These are phyloP conservation scores for Trichoderma cornu-damae DNA, from an alignment of 2,329 filamentous ascomycete genomes.

Conservation along the genomic window DNA sequence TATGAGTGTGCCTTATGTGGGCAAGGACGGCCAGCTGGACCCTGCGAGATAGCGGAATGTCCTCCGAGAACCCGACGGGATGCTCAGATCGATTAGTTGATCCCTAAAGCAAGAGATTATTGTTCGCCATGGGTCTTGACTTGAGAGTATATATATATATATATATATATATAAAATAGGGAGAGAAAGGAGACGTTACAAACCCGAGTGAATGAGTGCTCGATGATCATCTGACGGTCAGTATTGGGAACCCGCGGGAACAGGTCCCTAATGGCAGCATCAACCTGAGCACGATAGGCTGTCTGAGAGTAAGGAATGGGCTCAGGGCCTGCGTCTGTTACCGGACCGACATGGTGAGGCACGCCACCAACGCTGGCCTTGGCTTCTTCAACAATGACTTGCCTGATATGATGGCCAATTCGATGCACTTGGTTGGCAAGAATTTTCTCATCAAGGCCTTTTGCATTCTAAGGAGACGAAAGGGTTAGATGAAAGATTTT, in stretches of 20 bases:
- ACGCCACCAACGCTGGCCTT: constrained; percentile 28
- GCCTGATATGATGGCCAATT: constrained; percentile 55
- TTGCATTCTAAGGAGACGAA: constrained; percentile 27
- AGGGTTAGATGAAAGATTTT: background rate
- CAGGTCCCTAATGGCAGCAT: constrained; percentile 57
- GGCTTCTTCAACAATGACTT: constrained; percentile 55
- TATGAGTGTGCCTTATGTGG: constrained; percentile 63
- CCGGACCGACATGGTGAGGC: constrained; percentile 22
- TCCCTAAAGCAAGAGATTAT: constrained; percentile 37
- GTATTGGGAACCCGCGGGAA: constrained; percentile 62
- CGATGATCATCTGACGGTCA: constrained; percentile 57
- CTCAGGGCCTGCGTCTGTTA: constrained; percentile 41
- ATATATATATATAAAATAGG: too few species aligned
- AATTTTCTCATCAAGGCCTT: constrained; percentile 32
- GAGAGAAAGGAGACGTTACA: constrained; percentile 24
- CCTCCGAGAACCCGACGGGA: constrained; percentile 52
- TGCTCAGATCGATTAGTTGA: constrained; percentile 47
- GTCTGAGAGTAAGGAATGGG: constrained; percentile 55
- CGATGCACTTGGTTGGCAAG: constrained; percentile 53
- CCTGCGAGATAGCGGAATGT: constrained; percentile 54
- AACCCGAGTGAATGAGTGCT: constrained; percentile 60
- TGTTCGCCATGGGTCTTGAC: constrained; percentile 15
- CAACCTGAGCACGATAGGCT: constrained; percentile 58
- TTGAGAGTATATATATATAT: too few species aligned
- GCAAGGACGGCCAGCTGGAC: constrained; percentile 62